Percentiles rank a stretch among this genome's conserved stretches.
These are phyloP conservation scores for Zarea fungicola DNA, from an alignment of 2,329 filamentous ascomycete species.

Conservation along the genomic window DNA sequence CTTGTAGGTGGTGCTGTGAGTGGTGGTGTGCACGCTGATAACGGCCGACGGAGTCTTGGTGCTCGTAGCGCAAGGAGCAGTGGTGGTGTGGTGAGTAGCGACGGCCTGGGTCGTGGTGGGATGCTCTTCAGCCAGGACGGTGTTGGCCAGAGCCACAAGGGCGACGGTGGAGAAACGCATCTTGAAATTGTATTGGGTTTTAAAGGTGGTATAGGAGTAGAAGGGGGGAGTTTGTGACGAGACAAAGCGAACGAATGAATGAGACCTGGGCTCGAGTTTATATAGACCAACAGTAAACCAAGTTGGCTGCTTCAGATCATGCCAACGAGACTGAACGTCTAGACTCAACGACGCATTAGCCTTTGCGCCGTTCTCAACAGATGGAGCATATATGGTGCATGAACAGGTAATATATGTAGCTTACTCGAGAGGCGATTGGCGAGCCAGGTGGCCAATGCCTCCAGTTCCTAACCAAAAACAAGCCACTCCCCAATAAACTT, in stretches of 20 bases:
- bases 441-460: not conserved
- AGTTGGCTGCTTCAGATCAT: no score
- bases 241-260: not conserved
- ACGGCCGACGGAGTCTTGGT: not conserved
- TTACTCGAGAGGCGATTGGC: not conserved
- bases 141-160: constrained; percentile 17
- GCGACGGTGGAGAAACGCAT: constrained; percentile 8
- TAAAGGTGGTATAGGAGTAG: not conserved
- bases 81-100: not conserved
- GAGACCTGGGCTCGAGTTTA: not conserved
- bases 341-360: not conserved
- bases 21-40: not conserved
- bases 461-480: not conserved
- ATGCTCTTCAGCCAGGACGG: constrained; percentile 23
- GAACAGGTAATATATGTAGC: no score
- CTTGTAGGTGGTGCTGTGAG: not conserved
- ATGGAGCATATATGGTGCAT: no score
- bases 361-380: no score
- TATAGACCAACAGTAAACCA: constrained; percentile 3
- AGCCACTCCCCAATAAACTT: not conserved
- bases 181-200: not conserved
- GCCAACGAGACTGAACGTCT: no score
- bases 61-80: not conserved
- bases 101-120: not conserved
- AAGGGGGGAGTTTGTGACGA: no score